Evolutionary conservation across 1,284 basidiomycete species (phyloP).

Genomic region (Chiua sp.): DNA sequence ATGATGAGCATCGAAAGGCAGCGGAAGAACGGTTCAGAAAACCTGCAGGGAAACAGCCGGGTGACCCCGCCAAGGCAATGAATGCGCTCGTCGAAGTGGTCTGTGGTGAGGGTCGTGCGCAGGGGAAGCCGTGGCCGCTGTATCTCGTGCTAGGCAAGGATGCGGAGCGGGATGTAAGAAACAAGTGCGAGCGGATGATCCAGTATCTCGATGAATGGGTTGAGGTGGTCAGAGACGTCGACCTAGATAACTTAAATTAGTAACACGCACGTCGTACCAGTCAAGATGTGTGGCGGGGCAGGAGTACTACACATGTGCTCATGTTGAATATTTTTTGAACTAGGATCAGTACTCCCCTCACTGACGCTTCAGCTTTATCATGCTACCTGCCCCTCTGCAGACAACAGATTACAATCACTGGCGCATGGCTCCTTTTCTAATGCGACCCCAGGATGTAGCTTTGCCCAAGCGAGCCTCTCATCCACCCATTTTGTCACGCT

Average conservation of each 20-base stretch:
- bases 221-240: conserved; percentile 45
- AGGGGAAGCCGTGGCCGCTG: conserved; percentile 51
- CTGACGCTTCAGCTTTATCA: no score
- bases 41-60: conserved; percentile 45
- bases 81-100: conserved; percentile 50
- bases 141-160: conserved; percentile 55
- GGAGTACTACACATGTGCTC: no score
- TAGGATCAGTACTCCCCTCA: no score
- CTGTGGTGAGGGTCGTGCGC: conserved; percentile 52
- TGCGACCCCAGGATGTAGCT: not conserved
- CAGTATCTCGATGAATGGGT: conserved; percentile 50
- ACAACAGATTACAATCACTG: no score
- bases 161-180: conserved; percentile 47
- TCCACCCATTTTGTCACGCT: not conserved
- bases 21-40: conserved; percentile 32
- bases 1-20: conserved; percentile 44
- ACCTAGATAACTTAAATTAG: conserved; percentile 32
- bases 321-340: no score
- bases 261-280: no score
- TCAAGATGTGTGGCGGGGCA: no score
- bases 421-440: no score
- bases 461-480: not conserved
- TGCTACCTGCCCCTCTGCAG: no score
- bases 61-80: conserved; percentile 60
- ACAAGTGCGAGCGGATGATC: conserved; percentile 46